These are phyloP conservation scores for Fusarium piperis DNA, from an alignment of 2,329 filamentous ascomycete species.

Conservation along the genomic window DNA sequence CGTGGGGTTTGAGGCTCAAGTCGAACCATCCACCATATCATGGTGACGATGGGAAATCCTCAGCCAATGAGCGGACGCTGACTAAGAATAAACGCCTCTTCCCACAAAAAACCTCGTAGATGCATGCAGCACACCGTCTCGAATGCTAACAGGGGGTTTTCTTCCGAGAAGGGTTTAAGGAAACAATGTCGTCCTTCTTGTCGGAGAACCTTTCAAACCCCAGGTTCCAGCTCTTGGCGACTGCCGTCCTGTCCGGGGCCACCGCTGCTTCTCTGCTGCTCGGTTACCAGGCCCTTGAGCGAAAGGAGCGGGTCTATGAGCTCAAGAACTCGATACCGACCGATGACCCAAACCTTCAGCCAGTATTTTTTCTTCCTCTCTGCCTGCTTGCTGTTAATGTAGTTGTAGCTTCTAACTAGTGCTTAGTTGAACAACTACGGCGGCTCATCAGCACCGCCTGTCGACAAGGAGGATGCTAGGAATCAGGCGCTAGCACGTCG, in stretches of 20 bases:
- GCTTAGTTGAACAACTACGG: constrained; percentile 69
- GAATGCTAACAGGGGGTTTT: constrained; percentile 1
- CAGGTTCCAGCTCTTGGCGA: constrained; percentile 72
- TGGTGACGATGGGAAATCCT: constrained; percentile 21
- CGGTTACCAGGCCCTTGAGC: constrained; percentile 68
- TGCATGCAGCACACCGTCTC: not conserved
- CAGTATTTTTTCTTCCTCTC: constrained; percentile 21
- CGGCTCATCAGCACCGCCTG: constrained; percentile 56
- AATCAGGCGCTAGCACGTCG: constrained; percentile 67
- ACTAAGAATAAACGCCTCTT: constrained; percentile 30
- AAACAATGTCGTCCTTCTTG: constrained; percentile 56
- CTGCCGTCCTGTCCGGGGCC: constrained; percentile 72
- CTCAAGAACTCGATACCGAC: constrained; percentile 69
- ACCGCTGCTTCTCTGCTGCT: constrained; percentile 69
- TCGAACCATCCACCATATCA: constrained; percentile 1
- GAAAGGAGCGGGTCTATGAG: constrained; percentile 62
- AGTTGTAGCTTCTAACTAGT: constrained; percentile 33
- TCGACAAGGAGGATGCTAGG: constrained; percentile 69
- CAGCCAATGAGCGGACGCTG: constrained; percentile 27
- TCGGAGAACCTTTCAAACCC: constrained; percentile 56
- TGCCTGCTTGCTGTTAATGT: not conserved
- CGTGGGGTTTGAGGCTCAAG: constrained; percentile 1
- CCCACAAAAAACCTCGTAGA: constrained; percentile 18
- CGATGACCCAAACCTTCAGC: constrained; percentile 28
- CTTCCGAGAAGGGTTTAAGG: constrained; percentile 29